phyloP scores from a whole-genome alignment of 768 basidiomycete species.

The Boletus sp. region DNA sequence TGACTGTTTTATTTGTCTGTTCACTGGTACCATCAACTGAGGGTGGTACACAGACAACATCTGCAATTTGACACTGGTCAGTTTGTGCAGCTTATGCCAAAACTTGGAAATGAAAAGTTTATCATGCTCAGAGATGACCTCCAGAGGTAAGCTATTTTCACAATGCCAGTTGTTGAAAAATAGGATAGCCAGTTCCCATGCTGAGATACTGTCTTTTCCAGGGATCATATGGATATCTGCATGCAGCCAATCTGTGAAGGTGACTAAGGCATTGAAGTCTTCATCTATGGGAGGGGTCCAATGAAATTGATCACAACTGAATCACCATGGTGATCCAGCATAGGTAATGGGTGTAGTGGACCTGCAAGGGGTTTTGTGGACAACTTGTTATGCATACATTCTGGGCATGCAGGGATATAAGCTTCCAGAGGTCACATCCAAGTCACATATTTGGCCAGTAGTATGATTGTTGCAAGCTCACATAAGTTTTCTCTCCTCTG shows the following conservation, averaged over 20 bases:
- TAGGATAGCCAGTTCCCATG: neutral
- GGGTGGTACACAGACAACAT: too few relatives aligned
- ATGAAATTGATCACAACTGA: slow-evolving; percentile 30
- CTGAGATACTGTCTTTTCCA: neutral
- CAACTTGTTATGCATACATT: too few relatives aligned
- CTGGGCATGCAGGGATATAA: too few relatives aligned
- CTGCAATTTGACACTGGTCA: too few relatives aligned
- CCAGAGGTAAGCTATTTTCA: slow-evolving; percentile 3
- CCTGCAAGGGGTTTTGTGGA: too few relatives aligned
- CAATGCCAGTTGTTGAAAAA: slow-evolving; percentile 21
- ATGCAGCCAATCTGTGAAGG: slow-evolving; percentile 23
- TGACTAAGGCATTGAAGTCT: slow-evolving; percentile 27
- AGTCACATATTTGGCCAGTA: too few relatives aligned
- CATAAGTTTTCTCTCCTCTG: too few relatives aligned
- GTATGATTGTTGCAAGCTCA: too few relatives aligned
- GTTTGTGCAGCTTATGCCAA: too few relatives aligned
- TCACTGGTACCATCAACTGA: slow-evolving; percentile 27
- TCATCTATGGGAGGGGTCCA: slow-evolving; percentile 35
- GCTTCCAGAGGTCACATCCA: too few relatives aligned
- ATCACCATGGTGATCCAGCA: too few relatives aligned
- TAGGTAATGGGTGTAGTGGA: too few relatives aligned
- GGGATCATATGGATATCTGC: slow-evolving; percentile 22
- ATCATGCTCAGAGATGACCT: slow-evolving; percentile 27
- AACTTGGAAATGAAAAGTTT: slow-evolving; percentile 28
- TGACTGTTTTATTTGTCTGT: slow-evolving; percentile 15